Evolutionary conservation across 352 stramenopile genomes (phyloP).

Genomic region (Phytophthora syringae): DNA sequence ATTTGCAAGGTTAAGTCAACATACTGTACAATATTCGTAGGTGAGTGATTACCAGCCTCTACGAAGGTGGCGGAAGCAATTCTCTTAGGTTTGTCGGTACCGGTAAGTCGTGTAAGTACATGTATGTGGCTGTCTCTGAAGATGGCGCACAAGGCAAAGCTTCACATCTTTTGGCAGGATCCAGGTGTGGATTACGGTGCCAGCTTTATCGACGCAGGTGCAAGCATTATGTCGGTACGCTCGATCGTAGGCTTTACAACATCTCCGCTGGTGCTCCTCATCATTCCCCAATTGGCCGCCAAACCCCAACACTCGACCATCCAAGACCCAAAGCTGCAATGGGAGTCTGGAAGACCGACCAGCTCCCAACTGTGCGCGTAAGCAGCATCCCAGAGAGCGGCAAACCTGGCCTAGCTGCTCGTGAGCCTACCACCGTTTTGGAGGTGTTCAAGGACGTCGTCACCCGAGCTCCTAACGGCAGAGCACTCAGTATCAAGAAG

Average conservation of each 20-base stretch:
- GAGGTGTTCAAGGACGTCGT: slow-evolving; percentile 50
- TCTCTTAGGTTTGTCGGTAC: no score
- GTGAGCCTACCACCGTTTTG: slow-evolving; percentile 43
- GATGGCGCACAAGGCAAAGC: no score
- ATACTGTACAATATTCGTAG: no score
- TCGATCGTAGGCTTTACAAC: slow-evolving; percentile 3
- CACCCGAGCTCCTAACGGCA: slow-evolving; percentile 21
- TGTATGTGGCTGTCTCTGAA: no score
- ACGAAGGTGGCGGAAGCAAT: slow-evolving; percentile 9
- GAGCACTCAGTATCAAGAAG: slow-evolving; percentile 52
- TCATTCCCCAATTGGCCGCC: slow-evolving; percentile 24
- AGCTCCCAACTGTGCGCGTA: slow-evolving; percentile 25
- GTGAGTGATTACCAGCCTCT: no score
- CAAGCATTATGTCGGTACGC: no score
- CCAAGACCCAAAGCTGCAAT: slow-evolving; percentile 4
- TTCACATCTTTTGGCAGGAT: no score
- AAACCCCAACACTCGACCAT: not conserved
- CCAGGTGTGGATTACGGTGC: no score
- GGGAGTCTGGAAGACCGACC: slow-evolving; percentile 33
- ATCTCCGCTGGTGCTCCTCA: not conserved
- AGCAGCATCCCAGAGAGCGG: slow-evolving; percentile 9
- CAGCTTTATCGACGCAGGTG: no score
- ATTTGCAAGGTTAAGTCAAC: not conserved
- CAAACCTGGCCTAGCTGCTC: slow-evolving; percentile 33
- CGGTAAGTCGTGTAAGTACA: no score